Evolutionary conservation across 2,329 filamentous ascomycete genomes (phyloP).

Genomic region (Rhinocladiella similis): DNA sequence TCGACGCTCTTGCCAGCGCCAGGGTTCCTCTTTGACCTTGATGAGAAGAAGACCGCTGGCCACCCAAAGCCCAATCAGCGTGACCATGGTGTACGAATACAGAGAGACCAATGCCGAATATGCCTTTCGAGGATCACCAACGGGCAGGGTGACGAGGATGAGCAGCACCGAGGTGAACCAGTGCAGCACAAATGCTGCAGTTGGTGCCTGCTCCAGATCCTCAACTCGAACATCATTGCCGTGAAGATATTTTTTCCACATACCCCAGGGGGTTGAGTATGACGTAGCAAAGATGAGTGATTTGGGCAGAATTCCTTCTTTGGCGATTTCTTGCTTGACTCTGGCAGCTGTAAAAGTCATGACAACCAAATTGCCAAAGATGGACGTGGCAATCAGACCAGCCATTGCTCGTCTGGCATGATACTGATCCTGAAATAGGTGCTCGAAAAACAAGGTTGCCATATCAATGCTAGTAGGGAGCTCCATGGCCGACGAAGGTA

Average conservation of each 20-base stretch:
- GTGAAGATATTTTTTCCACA: slow-evolving; percentile 28
- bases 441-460: slow-evolving; percentile 35
- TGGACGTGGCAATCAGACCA: slow-evolving; percentile 54
- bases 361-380: slow-evolving; percentile 57
- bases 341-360: slow-evolving; percentile 57
- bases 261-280: slow-evolving; percentile 15
- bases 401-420: slow-evolving; percentile 43
- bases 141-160: slow-evolving; percentile 33
- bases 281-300: slow-evolving; percentile 47
- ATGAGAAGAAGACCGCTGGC: slow-evolving; percentile 20
- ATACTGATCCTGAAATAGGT: slow-evolving; percentile 31
- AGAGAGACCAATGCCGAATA: slow-evolving; percentile 38
- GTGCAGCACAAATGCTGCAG: slow-evolving; percentile 41
- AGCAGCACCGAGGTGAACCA: slow-evolving; percentile 39
- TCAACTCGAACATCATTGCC: slow-evolving; percentile 9
- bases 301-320: slow-evolving; percentile 57
- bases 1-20: slow-evolving; percentile 10
- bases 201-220: slow-evolving; percentile 38
- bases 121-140: slow-evolving; percentile 27
- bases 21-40: slow-evolving; percentile 1
- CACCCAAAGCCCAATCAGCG: slow-evolving; percentile 33
- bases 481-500: not conserved
- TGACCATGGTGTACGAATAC: slow-evolving; percentile 44
- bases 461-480: slow-evolving; percentile 6
- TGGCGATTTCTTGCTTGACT: slow-evolving; percentile 63